Base-by-base conservation (phyloP, 2,329 filamentous ascomycete species). In the Monilinia vaccinii-corymbosi region DNA sequence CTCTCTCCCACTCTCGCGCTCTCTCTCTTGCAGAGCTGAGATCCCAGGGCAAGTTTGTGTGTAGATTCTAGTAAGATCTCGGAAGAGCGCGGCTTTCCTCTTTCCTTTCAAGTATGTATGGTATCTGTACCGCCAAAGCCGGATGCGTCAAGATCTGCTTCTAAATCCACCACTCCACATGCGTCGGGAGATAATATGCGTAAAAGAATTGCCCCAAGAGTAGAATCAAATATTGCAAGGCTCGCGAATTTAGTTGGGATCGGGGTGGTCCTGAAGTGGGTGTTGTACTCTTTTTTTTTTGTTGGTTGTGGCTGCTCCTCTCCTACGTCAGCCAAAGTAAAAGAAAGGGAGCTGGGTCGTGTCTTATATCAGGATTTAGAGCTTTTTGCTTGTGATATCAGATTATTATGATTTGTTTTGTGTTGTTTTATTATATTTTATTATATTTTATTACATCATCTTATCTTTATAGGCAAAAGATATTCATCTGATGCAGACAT, bases 11-110 rank as follows among this genome's bases (percentile, higher is more conserved):
- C 55, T 28, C 9, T 36, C 14, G 13, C 34, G 4, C 14, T 36
- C 9, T 34, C 11, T 34, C 11, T 31, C 32, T 58, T 60, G 58
- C 55, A 47, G 40, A 53, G 46, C 59, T 60, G n/a, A 32, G 46
- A 36, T 36, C 13, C 11, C 9, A 18, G 49, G 21, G 8, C 32
- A 46, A 49, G 50, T 47, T 51, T 61, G 61, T 36, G 25, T 28
- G 25, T 3, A 40, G 51, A 67, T 59, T 58, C 56, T 58, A 55
- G 47, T 53, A 31, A 42, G 49, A 40, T 44, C 51, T 55, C 45
- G 51, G 51, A 38, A 28, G 13, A 18, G 38, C 18, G 51, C 25
- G 51, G 42, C 23, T 53, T 32, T 44, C 51, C 51, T 58, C 32
- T 58, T n/a, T 58, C 10, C 49, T 57, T 59, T 49, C 21, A 46